phyloP scores from a whole-genome alignment of 805 yeast species.

The Suhomyces sp. region DNA sequence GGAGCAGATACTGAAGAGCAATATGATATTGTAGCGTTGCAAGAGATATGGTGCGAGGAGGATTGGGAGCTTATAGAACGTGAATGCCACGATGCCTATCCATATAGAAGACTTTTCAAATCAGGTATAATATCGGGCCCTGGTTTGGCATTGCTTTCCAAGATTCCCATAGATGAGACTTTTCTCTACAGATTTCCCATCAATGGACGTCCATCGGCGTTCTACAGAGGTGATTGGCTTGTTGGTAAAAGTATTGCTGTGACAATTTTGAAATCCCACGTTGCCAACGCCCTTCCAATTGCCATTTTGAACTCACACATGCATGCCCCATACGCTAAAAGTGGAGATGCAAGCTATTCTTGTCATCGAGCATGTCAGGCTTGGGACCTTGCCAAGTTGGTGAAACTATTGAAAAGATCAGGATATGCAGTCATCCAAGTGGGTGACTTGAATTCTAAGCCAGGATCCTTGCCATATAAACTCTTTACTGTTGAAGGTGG shows the following conservation, averaged over 20 bases:
- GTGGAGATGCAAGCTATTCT: slow-evolving; percentile 85
- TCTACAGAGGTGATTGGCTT: slow-evolving; percentile 94
- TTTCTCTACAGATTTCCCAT: slow-evolving; percentile 83
- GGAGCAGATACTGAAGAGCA: slow-evolving; percentile 38
- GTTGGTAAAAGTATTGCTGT: slow-evolving; percentile 90
- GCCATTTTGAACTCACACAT: slow-evolving; percentile 89
- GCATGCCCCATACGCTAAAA: slow-evolving; percentile 90
- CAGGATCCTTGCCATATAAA: slow-evolving; percentile 78
- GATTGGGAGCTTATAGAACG: slow-evolving; percentile 71
- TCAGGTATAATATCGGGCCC: slow-evolving; percentile 92
- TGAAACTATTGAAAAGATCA: slow-evolving; percentile 56
- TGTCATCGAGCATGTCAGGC: slow-evolving; percentile 95
- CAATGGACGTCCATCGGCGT: slow-evolving; percentile 92
- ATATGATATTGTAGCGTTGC: slow-evolving; percentile 88
- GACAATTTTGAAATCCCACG: slow-evolving; percentile 55
- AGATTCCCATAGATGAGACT: slow-evolving; percentile 76
- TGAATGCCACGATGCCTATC: slow-evolving; percentile 47
- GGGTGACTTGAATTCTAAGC: slow-evolving; percentile 89
- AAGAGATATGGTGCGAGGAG: slow-evolving; percentile 85
- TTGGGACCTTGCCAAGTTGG: slow-evolving; percentile 82
- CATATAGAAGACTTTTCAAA: slow-evolving; percentile 66
- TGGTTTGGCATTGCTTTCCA: slow-evolving; percentile 81
- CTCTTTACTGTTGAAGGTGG: slow-evolving; percentile 69
- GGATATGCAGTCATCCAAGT: slow-evolving; percentile 87
- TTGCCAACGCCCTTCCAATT: slow-evolving; percentile 48